Conservation (phyloP, 352 stramenopile genomes). For the Thalassiosira hispida region DNA sequence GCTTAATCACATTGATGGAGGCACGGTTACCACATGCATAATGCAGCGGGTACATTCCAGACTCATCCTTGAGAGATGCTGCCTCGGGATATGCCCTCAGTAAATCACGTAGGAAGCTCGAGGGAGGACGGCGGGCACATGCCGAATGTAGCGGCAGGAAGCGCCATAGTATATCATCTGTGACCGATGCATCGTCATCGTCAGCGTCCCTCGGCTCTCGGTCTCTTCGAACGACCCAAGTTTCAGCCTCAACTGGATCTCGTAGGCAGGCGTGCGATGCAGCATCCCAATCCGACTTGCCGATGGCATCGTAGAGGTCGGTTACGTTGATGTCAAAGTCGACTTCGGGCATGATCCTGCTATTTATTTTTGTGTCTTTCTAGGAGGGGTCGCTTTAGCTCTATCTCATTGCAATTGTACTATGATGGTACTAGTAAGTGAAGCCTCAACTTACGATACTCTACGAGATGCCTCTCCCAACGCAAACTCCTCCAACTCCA, state of each 20-base stretch:
- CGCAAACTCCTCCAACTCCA: too few relatives aligned
- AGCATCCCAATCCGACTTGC: slow-evolving; percentile 55
- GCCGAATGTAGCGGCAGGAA: slow-evolving; percentile 80
- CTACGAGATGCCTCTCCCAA: too few relatives aligned
- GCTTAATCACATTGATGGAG: slow-evolving; percentile 58
- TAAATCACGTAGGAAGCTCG: slow-evolving; percentile 55
- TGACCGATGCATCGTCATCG: neutral
- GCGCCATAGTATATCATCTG: slow-evolving; percentile 70
- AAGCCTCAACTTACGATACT: too few relatives aligned
- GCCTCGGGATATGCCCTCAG: slow-evolving; percentile 67
- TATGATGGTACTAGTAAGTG: too few relatives aligned
- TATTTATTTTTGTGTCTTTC: slow-evolving; percentile 4
- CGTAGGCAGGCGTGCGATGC: slow-evolving; percentile 47
- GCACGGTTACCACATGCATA: slow-evolving; percentile 80
- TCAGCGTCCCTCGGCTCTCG: neutral
- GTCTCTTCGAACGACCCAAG: slow-evolving; percentile 17
- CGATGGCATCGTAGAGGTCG: slow-evolving; percentile 67
- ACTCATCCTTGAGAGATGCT: slow-evolving; percentile 62
- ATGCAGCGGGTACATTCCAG: slow-evolving; percentile 78
- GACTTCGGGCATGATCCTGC: slow-evolving; percentile 46
- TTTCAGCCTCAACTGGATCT: slow-evolving; percentile 46
- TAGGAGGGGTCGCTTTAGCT: too few relatives aligned
- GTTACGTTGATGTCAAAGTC: slow-evolving; percentile 77
- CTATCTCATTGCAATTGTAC: too few relatives aligned
- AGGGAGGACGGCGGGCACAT: slow-evolving; percentile 66